Percentiles rank a stretch among this genome's conserved stretches.
Conservation (phyloP, 2,329 filamentous ascomycete species). For the Colletotrichum navitas region DNA sequence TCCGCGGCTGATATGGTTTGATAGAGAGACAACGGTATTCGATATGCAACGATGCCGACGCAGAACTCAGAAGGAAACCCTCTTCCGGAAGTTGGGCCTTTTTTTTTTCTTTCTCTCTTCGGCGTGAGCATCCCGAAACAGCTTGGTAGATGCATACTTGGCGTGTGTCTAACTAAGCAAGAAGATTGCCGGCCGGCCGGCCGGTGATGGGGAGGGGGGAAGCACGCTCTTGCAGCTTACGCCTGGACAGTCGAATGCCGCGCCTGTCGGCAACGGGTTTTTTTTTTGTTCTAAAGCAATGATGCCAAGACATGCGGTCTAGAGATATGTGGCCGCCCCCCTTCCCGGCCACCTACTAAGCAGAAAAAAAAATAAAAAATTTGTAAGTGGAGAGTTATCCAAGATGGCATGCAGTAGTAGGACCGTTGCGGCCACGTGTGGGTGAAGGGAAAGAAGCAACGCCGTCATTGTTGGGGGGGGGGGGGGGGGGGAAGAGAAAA, state of each 20-base stretch:
- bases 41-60: slow-evolving; percentile 14
- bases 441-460: too few relatives aligned
- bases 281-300: background rate
- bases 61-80: background rate
- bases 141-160: background rate
- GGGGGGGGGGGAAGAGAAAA: background rate
- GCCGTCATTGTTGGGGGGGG: too few relatives aligned
- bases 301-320: slow-evolving; percentile 14
- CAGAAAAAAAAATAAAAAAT: too few relatives aligned
- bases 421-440: too few relatives aligned
- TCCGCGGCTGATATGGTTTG: slow-evolving; percentile 19
- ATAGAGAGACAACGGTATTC: background rate
- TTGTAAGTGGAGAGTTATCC: too few relatives aligned
- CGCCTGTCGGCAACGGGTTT: background rate
- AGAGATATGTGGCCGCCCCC: background rate
- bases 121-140: slow-evolving; percentile 10
- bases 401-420: background rate
- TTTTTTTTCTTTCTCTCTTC: background rate
- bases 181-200: background rate
- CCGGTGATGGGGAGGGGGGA: slow-evolving; percentile 1
- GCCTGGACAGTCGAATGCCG: slow-evolving; percentile 2
- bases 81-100: background rate
- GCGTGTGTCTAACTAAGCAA: background rate
- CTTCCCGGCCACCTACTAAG: background rate
- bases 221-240: background rate